Base-by-base conservation (phyloP, 2,329 filamentous ascomycete species). In the Ophiostoma himal-ulmi region DNA sequence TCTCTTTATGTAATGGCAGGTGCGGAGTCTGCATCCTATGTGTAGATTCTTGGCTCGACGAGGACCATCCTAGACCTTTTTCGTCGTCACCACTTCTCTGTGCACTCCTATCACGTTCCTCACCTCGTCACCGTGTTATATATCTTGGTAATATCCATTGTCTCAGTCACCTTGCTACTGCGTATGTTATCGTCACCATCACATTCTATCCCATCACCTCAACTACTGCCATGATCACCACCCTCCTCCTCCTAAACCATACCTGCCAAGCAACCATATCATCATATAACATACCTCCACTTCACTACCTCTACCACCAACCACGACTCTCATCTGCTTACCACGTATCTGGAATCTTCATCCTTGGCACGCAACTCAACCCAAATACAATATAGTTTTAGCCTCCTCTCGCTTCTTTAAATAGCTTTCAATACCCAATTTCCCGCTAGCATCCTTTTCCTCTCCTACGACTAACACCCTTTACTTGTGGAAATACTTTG, bases 311-410 rank as follows among this genome's bases (percentile, higher is more conserved):
- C 30, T 30, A 30, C 30, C 30, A 30, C 30, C 30, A 30, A 30
- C 30, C 30, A 30, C 30, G 30, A 30, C 30, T 30, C 20, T 54
- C n/a, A 26, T 26, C 52, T 26, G 52, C 52, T 57, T 57, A 57
- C 52, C 52, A 57, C 52, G 52, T 57, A 57, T 57, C 52, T 57
- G 52, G 52, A 57, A 57, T 57, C 52, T 22, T n/a, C 52, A 57
- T 57, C 7, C 22, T 57, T 57, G 52, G 22, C 52, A 22, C 11
- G 22, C 52, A 57, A 57, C 52, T 57, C 52, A 11, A 26, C 3
- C 8, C 52, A 57, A 14, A n/a, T 57, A 26, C 22, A 26, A 57
- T 7, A 17, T 7, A 17, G 14, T 48, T 5, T 54, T 57, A 57
- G 52, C n/a, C n/a, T 26, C 5, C 52, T 57, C 52, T 57, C 52